These are phyloP conservation scores for Fragosphaeria purpurea DNA, from an alignment of 2,329 filamentous ascomycete genomes.

Conservation along the genomic window DNA sequence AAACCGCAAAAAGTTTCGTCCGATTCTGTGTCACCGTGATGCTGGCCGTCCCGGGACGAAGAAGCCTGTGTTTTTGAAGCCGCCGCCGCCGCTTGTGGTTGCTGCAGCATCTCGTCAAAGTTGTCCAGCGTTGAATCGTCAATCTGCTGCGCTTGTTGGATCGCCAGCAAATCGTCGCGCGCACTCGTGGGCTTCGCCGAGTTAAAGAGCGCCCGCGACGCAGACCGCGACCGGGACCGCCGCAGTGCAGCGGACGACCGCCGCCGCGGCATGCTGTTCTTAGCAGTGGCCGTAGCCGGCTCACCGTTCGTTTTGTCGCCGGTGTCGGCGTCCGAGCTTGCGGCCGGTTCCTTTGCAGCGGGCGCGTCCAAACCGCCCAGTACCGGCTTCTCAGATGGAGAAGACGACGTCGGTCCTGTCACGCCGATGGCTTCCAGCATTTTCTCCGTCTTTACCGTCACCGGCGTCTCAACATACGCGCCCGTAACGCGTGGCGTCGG, in stretches of 20 bases:
- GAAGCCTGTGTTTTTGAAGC: not conserved
- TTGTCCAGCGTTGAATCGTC: conserved; percentile 53
- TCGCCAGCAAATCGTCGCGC: conserved; percentile 44
- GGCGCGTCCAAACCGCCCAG: too few relatives aligned
- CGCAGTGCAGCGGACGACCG: conserved; percentile 11
- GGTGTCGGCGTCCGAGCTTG: conserved; percentile 6
- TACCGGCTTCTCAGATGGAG: too few relatives aligned
- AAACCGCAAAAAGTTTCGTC: not conserved
- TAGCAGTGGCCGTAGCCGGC: not conserved
- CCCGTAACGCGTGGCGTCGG: conserved; percentile 45
- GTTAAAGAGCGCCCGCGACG: conserved; percentile 34
- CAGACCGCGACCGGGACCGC: conserved; percentile 14
- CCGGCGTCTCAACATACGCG: conserved; percentile 48
- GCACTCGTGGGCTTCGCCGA: conserved; percentile 44
- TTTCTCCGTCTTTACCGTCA: conserved; percentile 32
- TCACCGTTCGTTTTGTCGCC: not conserved
- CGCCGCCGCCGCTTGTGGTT: too few relatives aligned
- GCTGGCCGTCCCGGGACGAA: conserved; percentile 12
- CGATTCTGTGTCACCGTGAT: conserved; percentile 18
- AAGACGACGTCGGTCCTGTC: too few relatives aligned
- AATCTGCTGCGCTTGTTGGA: conserved; percentile 42
- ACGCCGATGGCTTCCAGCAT: conserved; percentile 5
- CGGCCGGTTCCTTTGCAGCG: not conserved
- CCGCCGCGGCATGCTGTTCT: conserved; percentile 9
- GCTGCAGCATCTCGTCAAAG: conserved; percentile 37